Conservation (phyloP, 352 stramenopile genomes). For the Globisporangium radiosum region DNA sequence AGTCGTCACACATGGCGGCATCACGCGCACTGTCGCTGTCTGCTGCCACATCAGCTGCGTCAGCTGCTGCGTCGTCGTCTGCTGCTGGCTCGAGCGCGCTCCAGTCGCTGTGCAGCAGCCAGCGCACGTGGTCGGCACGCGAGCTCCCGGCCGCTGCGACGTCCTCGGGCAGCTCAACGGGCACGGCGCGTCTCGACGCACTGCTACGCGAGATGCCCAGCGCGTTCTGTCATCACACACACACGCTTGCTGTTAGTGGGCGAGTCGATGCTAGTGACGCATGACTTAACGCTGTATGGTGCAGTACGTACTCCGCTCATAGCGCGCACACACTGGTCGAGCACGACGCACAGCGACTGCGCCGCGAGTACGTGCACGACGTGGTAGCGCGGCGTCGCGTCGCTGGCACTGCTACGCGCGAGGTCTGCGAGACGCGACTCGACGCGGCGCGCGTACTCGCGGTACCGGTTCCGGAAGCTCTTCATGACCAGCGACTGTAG, state of each 20-base stretch:
- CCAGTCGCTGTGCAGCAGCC: slow-evolving; percentile 62
- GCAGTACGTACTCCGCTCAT: slow-evolving; percentile 45
- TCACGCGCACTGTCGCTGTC: not conserved
- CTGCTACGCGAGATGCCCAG: slow-evolving; percentile 37
- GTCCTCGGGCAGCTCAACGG: slow-evolving; percentile 33
- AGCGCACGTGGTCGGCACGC: slow-evolving; percentile 48
- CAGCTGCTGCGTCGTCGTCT: not conserved
- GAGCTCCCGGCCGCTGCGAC: slow-evolving; percentile 12
- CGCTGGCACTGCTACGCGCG: not conserved
- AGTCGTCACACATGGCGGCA: not conserved
- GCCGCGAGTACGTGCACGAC: slow-evolving; percentile 36
- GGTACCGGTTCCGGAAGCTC: slow-evolving; percentile 27
- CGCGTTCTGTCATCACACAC: slow-evolving; percentile 23
- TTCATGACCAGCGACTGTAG: slow-evolving; percentile 20
- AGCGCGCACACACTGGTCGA: slow-evolving; percentile 48
- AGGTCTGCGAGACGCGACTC: slow-evolving; percentile 10
- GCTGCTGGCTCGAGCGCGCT: slow-evolving; percentile 7
- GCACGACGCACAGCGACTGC: slow-evolving; percentile 38
- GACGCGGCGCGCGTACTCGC: slow-evolving; percentile 21
- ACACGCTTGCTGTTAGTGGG: not conserved
- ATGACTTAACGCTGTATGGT: not conserved
- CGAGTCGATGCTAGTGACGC: no score
- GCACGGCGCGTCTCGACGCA: slow-evolving; percentile 23
- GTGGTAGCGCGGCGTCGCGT: slow-evolving; percentile 14
- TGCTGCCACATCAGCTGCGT: not conserved